Percentiles rank a stretch among this genome's conserved stretches.
Evolutionary conservation across 352 stramenopile species (phyloP).

Genomic region (Aphanomyces stellatus): DNA sequence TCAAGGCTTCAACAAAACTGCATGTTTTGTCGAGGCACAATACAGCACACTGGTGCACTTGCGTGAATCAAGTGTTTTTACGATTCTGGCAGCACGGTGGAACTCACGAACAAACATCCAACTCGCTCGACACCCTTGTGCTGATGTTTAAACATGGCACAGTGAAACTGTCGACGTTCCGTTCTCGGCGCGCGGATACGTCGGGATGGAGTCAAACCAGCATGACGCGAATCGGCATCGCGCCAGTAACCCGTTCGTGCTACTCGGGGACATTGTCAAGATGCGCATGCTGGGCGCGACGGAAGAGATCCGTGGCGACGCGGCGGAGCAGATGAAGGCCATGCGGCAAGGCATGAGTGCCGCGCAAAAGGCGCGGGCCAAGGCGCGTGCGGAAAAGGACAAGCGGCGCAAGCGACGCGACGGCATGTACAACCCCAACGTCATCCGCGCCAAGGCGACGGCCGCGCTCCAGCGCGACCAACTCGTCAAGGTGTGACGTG

Average conservation of each 20-base stretch:
- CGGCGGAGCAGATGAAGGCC: background rate
- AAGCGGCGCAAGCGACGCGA: background rate
- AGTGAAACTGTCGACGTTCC: too few species aligned
- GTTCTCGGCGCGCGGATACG: too few species aligned
- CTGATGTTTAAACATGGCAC: too few species aligned
- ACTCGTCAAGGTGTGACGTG: background rate
- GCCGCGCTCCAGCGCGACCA: background rate
- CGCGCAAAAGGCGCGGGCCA: background rate
- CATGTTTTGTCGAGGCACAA: too few species aligned
- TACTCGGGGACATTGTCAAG: conserved; percentile 3
- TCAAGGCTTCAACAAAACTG: too few species aligned
- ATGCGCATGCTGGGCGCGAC: background rate
- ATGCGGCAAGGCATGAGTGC: background rate
- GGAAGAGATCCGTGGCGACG: background rate
- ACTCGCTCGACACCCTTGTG: too few species aligned
- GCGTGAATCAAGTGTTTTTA: too few species aligned
- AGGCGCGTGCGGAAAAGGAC: background rate
- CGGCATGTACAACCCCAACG: conserved; percentile 2
- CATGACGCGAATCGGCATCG: background rate
- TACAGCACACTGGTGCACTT: too few species aligned
- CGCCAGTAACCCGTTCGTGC: background rate
- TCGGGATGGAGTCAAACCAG: background rate
- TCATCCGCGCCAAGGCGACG: conserved; percentile 3
- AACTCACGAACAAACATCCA: too few species aligned
- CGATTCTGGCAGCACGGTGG: too few species aligned